Evolutionary conservation across 768 basidiomycete genomes (phyloP).

Genomic region (Baorangia bicolor): DNA sequence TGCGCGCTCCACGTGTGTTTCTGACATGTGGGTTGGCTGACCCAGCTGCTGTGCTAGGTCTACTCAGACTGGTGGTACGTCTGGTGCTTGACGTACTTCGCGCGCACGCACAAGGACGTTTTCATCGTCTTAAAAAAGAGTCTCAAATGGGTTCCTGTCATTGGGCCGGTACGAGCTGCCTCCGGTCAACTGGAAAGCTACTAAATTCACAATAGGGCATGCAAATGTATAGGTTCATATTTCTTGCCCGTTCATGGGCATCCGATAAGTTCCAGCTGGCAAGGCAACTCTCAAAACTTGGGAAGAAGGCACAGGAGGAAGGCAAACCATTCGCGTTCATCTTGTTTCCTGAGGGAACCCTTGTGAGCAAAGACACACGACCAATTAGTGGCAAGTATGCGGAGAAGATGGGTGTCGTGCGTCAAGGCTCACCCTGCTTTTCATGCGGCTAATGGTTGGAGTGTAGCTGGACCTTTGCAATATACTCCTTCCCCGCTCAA

Average conservation of each 20-base stretch:
- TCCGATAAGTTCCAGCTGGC: constrained; percentile 73
- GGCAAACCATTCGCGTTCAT: constrained; percentile 77
- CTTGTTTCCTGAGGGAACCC: constrained; percentile 94
- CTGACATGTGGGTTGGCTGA: constrained; percentile 4
- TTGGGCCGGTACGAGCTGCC: constrained; percentile 72
- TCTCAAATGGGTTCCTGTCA: constrained; percentile 79
- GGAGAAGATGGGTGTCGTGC: constrained; percentile 82
- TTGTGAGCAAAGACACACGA: constrained; percentile 83
- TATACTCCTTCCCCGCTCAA: constrained; percentile 87
- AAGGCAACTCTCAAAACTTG: constrained; percentile 64
- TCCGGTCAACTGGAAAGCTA: not conserved
- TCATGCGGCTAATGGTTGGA: constrained; percentile 8
- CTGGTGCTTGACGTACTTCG: constrained; percentile 79
- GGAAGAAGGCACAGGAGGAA: constrained; percentile 61
- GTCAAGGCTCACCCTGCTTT: constrained; percentile 33
- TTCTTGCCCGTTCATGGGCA: constrained; percentile 88
- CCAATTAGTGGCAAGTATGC: constrained; percentile 87
- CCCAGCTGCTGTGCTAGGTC: constrained; percentile 40
- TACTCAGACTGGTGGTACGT: constrained; percentile 88
- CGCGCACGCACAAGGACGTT: constrained; percentile 65
- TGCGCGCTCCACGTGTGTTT: constrained; percentile 30
- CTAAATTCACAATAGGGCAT: constrained; percentile 57
- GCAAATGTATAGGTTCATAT: constrained; percentile 94
- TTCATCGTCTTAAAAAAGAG: constrained; percentile 93
- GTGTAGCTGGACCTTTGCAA: constrained; percentile 75